phyloP scores from a whole-genome alignment of 2,329 filamentous ascomycete genomes.

The Pseudocercospora macadamiae region DNA sequence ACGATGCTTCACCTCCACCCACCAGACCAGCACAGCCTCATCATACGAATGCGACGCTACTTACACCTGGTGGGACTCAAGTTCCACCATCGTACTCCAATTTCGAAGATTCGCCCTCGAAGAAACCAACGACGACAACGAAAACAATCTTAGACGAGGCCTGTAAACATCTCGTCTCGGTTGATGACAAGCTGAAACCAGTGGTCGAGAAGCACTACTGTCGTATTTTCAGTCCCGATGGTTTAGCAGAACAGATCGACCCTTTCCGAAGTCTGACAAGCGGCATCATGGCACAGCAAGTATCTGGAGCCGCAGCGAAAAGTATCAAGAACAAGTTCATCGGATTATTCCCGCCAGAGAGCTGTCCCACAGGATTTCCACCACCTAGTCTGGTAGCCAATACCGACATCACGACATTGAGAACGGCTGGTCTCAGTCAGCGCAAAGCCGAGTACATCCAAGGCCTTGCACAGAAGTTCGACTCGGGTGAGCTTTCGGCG shows the following conservation, averaged over 20 bases:
- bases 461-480: constrained; percentile 82
- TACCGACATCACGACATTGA: constrained; percentile 67
- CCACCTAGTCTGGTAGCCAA: constrained; percentile 71
- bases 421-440: constrained; percentile 85
- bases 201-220: constrained; percentile 77
- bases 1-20: constrained; percentile 39
- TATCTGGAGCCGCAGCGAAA: constrained; percentile 86
- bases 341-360: constrained; percentile 61
- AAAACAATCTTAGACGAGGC: constrained; percentile 70
- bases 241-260: constrained; percentile 81
- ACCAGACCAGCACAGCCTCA: constrained; percentile 64
- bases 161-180: constrained; percentile 70
- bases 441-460: constrained; percentile 94
- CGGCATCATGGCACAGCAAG: constrained; percentile 94
- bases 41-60: constrained; percentile 68
- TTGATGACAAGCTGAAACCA: constrained; percentile 69
- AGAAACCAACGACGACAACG: constrained; percentile 50
- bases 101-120: constrained; percentile 42
- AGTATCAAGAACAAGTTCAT: constrained; percentile 88
- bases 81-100: constrained; percentile 56
- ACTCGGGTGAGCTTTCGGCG: constrained; percentile 72
- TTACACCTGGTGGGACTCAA: constrained; percentile 71
- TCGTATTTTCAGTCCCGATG: constrained; percentile 76
- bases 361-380: constrained; percentile 62
- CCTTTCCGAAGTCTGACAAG: constrained; percentile 82